Conservation (phyloP, 257 asterid genomes). For the Solanum rostratum region DNA sequence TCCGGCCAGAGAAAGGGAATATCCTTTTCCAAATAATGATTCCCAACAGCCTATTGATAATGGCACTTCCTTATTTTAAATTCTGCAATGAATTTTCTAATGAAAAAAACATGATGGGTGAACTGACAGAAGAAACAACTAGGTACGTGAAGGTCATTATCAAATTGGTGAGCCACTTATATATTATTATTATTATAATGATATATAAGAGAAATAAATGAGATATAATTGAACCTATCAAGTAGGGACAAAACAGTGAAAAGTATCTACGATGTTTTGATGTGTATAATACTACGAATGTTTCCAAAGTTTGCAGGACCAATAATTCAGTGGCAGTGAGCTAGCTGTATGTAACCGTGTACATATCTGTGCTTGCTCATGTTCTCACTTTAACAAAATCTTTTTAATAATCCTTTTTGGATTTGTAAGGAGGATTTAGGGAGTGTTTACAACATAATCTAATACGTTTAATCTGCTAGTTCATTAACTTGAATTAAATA, state of each 20-base stretch:
- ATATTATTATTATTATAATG: no score
- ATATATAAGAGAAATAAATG: neutral
- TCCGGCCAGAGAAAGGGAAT: neutral
- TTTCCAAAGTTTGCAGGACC: neutral
- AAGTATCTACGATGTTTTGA: neutral
- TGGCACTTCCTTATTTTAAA: neutral
- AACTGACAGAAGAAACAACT: neutral
- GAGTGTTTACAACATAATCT: no score
- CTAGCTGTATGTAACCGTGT: neutral
- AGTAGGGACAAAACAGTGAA: neutral
- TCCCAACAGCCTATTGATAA: neutral
- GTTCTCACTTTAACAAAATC: neutral
- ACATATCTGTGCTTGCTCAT: neutral
- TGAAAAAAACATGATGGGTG: neutral
- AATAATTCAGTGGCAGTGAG: neutral
- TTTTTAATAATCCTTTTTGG: neutral
- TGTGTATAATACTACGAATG: neutral
- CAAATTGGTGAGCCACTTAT: neutral
- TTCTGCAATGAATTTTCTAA: neutral
- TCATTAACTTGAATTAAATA: no score
- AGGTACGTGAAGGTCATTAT: slow-evolving; percentile 6
- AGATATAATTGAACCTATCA: neutral
- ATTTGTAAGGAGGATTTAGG: neutral
- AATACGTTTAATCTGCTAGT: no score
- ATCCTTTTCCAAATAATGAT: neutral